Evolutionary conservation across 225 moss, liverwort and hornwort species (phyloP), one percentile per base, ranked within the genome.

Genomic region (Physcomitrium patens): DNA sequence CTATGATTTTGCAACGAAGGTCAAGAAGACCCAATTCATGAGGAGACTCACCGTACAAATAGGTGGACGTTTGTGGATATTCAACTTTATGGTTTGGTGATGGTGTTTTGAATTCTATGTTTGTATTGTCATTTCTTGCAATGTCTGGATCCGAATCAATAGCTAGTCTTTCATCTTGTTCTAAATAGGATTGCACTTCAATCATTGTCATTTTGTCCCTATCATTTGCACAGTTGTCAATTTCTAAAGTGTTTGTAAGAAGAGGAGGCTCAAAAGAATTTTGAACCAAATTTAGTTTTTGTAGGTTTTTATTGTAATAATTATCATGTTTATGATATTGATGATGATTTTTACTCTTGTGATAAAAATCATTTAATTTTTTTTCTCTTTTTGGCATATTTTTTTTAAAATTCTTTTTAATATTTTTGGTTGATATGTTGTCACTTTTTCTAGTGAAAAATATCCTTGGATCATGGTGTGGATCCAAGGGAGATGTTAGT

Each of bases 1-100:
- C 96, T 16, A 92, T 94, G 73, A 96, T 96, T 72, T 96, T 96
- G 52, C 96, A 96, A 60, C 78, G 80, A 2, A 92, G 22, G 43
- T 89, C 82, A 19, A 76, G 22, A 19, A 76, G 22, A 15, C 66
- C 78, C 19, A 65, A 26, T 4, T 65, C 71, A 58, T 67, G 57
- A 27, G 63, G 17, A 0, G 0, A 3, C 73, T 70, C 19, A 43
- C n/a, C n/a, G n/a, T n/a, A 12, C 49, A 24, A 66, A 81, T 73
- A 23, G 78, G 81, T 13, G 79, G 76, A 65, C 78, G 78, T 23
- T 68, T 60, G 24, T 27, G 31, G 27, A 24, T 46, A 44, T 15
- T 69, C 45, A 4, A 4, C 7, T 7, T 4, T 27, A 41, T 7
- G 45, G 42, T 69, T 20, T 12, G 6, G 59, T 0, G 45, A 58